A percentile compares a stretch with the other conserved stretches of the same genome.
Conservation (phyloP, 2,329 filamentous ascomycete genomes). For the Scytalidium sp. region DNA sequence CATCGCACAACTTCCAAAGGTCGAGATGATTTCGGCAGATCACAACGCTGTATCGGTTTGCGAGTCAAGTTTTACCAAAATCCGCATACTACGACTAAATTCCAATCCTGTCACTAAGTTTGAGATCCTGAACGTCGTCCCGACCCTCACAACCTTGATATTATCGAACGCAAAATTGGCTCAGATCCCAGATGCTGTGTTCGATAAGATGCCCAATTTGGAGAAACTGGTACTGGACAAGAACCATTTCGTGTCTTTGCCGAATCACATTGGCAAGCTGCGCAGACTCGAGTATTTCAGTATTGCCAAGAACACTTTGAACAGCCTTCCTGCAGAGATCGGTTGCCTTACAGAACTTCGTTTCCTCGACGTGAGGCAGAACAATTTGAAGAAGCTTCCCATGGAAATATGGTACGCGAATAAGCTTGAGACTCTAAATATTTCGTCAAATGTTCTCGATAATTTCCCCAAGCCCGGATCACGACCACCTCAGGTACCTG, state of each 20-base stretch:
- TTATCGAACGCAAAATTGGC: constrained; percentile 89
- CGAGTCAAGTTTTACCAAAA: constrained; percentile 79
- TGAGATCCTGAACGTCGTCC: constrained; percentile 72
- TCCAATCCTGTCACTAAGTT: constrained; percentile 96
- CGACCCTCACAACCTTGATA: constrained; percentile 82
- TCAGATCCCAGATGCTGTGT: constrained; percentile 81
- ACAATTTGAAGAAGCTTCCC: constrained; percentile 86
- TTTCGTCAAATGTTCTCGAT: constrained; percentile 90
- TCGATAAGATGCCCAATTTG: constrained; percentile 81
- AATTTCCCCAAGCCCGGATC: constrained; percentile 85
- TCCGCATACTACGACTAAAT: constrained; percentile 84
- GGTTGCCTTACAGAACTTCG: constrained; percentile 82
- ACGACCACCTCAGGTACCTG: constrained; percentile 60
- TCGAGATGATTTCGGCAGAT: constrained; percentile 86
- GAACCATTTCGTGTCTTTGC: constrained; percentile 92
- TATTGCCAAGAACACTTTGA: constrained; percentile 87
- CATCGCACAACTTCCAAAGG: constrained; percentile 75
- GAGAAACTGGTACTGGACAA: constrained; percentile 88
- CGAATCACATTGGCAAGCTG: constrained; percentile 79
- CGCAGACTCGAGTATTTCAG: constrained; percentile 86
- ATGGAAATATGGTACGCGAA: constrained; percentile 96
- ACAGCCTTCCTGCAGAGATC: constrained; percentile 80
- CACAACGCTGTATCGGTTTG: constrained; percentile 93
- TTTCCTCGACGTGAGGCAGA: constrained; percentile 85
- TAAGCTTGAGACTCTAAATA: constrained; percentile 86